Evolutionary conservation across 768 basidiomycete species (phyloP).

Genomic region (Mycena capillaripes): DNA sequence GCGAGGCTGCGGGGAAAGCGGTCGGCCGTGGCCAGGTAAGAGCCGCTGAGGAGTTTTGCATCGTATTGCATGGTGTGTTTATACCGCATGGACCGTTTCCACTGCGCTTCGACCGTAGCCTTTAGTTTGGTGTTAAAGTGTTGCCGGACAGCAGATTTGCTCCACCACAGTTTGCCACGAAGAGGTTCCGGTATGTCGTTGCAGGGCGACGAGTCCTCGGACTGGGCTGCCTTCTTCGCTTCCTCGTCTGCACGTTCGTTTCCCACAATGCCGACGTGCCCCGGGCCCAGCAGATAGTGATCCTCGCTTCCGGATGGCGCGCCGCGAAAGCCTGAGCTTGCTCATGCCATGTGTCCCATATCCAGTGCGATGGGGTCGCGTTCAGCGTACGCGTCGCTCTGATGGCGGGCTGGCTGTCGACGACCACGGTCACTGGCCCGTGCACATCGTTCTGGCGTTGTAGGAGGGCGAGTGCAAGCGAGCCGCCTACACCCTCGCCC

Average conservation of each 20-base stretch:
- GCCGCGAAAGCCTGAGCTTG: neutral
- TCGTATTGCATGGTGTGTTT: neutral
- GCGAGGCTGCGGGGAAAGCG: conserved; percentile 1
- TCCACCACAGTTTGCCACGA: conserved; percentile 1
- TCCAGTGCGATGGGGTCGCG: too few species aligned
- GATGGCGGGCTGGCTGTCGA: conserved; percentile 42
- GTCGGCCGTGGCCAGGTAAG: neutral
- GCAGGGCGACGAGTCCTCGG: neutral
- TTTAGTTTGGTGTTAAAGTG: conserved; percentile 8
- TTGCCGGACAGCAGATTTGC: too few species aligned
- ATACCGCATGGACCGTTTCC: conserved; percentile 2
- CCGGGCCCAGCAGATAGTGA: conserved; percentile 40
- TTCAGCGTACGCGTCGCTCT: neutral
- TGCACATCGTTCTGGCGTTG: neutral
- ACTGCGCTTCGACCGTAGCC: neutral
- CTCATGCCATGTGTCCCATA: conserved; percentile 9
- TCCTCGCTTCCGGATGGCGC: neutral
- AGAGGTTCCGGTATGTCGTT: neutral
- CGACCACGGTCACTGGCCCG: conserved; percentile 1
- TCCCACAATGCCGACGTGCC: conserved; percentile 36
- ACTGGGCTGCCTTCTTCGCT: conserved; percentile 38
- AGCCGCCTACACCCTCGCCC: conserved; percentile 39
- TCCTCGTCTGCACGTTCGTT: conserved; percentile 39
- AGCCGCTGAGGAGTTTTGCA: neutral
- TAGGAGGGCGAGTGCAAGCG: conserved; percentile 32